A percentile compares a stretch with the other conserved stretches of the same genome.
These are phyloP conservation scores for Russula compacta DNA, from an alignment of 768 basidiomycete species.

Conservation along the genomic window DNA sequence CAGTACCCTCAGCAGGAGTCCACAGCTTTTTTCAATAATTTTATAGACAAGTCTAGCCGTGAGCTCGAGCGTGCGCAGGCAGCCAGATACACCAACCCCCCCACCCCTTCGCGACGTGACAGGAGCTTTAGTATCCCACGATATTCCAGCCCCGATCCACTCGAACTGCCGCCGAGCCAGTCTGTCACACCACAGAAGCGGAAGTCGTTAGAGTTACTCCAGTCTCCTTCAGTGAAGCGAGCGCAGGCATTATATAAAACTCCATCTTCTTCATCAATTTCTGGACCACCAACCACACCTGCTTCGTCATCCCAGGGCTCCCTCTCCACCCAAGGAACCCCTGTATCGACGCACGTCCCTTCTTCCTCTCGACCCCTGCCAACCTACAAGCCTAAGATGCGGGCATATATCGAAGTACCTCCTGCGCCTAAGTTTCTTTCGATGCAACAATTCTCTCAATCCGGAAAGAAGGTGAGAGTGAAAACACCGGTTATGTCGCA, in stretches of 20 bases:
- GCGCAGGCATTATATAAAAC: slow-evolving; percentile 27
- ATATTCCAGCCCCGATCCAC: slow-evolving; percentile 21
- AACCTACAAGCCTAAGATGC: slow-evolving; percentile 21
- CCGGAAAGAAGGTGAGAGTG: slow-evolving; percentile 11
- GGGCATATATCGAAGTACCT: slow-evolving; percentile 27
- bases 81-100: slow-evolving; percentile 22
- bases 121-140: slow-evolving; percentile 27
- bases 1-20: slow-evolving; percentile 51
- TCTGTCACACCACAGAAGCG: slow-evolving; percentile 60
- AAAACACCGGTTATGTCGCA: slow-evolving; percentile 7
- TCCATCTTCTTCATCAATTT: slow-evolving; percentile 12
- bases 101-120: slow-evolving; percentile 17
- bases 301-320: slow-evolving; percentile 15
- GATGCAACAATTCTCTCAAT: slow-evolving; percentile 10
- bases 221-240: slow-evolving; percentile 60
- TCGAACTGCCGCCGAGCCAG: slow-evolving; percentile 22
- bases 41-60: slow-evolving; percentile 47
- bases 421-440: slow-evolving; percentile 21
- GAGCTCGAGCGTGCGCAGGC: slow-evolving; percentile 30
- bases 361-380: slow-evolving; percentile 8
- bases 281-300: slow-evolving; percentile 13
- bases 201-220: slow-evolving; percentile 49
- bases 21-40: slow-evolving; percentile 53
- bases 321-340: slow-evolving; percentile 5
- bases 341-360: neutral